Conservation (phyloP, 2,329 filamentous ascomycete species). For the Dactylonectria macrodidyma region DNA sequence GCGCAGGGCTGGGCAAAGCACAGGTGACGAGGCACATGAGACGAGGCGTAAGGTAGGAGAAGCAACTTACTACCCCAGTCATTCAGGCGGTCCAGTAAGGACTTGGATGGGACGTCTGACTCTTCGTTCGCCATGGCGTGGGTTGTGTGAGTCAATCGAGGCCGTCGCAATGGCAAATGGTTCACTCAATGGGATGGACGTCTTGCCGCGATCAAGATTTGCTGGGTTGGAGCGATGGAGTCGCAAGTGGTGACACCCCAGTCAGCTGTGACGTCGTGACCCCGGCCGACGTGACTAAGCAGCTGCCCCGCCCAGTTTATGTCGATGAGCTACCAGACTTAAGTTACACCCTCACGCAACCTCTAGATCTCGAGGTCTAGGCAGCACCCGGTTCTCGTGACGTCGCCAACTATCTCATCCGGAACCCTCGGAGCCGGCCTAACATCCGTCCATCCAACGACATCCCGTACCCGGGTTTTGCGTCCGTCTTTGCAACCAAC, state of each 20-base stretch:
- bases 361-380: not conserved
- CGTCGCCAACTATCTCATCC: not conserved
- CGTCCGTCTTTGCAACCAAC: not conserved
- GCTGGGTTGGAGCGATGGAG: constrained; percentile 14
- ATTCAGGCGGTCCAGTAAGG: constrained; percentile 54
- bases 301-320: not conserved
- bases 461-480: too few species aligned
- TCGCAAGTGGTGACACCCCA: constrained; percentile 8
- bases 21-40: not conserved
- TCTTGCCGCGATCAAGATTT: constrained; percentile 18
- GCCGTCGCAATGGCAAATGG: constrained; percentile 33
- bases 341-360: not conserved
- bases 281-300: constrained; percentile 1
- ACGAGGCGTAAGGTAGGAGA: constrained; percentile 16
- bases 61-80: constrained; percentile 66
- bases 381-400: not conserved
- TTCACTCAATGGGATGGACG: constrained; percentile 6
- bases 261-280: constrained; percentile 22
- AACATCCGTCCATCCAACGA: too few species aligned
- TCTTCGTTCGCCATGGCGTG: constrained; percentile 50
- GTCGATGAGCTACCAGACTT: not conserved
- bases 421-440: not conserved
- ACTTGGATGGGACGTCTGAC: constrained; percentile 49
- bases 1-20: not conserved
- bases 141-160: constrained; percentile 22